A percentile compares a stretch with the other conserved stretches of the same genome.
These are phyloP conservation scores for Volvox reticuliferus DNA, from an alignment of 139 green algal species.

Conservation along the genomic window DNA sequence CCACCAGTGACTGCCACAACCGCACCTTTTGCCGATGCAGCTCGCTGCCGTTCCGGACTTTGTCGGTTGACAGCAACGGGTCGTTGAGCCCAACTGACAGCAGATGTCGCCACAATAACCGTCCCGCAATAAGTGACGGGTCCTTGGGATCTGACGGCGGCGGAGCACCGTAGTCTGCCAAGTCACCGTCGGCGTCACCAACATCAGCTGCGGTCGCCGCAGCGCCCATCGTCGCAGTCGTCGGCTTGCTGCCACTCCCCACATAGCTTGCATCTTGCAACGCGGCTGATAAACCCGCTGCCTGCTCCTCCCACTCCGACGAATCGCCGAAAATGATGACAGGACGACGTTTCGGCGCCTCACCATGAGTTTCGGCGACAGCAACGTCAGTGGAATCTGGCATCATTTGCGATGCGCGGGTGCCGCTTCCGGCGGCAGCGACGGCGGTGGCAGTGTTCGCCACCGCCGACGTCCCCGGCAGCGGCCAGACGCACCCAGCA, in stretches of 20 bases:
- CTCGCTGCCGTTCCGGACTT: slow-evolving; percentile 50
- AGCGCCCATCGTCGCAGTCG: background rate
- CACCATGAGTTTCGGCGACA: too few species aligned
- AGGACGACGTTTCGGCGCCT: background rate
- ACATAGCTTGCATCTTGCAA: background rate
- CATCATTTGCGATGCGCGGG: background rate
- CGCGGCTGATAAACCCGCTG: background rate
- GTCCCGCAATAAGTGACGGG: slow-evolving; percentile 19
- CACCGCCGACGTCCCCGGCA: background rate
- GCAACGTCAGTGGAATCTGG: background rate
- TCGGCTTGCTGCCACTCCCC: background rate
- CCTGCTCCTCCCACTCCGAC: slow-evolving; percentile 3
- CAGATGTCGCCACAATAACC: slow-evolving; percentile 54
- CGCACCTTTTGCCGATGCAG: slow-evolving; percentile 79
- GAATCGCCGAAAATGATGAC: slow-evolving; percentile 49
- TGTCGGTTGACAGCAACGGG: slow-evolving; percentile 45
- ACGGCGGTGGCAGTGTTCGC: background rate
- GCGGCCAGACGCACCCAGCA: slow-evolving; percentile 32
- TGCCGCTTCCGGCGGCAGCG: slow-evolving; percentile 18
- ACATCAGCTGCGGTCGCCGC: background rate
- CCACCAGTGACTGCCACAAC: slow-evolving; percentile 75
- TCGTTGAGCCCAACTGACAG: slow-evolving; percentile 54
- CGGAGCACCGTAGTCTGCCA: slow-evolving; percentile 16
- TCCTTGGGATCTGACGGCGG: background rate
- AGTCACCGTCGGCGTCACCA: background rate